These are phyloP conservation scores for Solanum sejunctum DNA, from an alignment of 257 asterid genomes.

Conservation along the genomic window DNA sequence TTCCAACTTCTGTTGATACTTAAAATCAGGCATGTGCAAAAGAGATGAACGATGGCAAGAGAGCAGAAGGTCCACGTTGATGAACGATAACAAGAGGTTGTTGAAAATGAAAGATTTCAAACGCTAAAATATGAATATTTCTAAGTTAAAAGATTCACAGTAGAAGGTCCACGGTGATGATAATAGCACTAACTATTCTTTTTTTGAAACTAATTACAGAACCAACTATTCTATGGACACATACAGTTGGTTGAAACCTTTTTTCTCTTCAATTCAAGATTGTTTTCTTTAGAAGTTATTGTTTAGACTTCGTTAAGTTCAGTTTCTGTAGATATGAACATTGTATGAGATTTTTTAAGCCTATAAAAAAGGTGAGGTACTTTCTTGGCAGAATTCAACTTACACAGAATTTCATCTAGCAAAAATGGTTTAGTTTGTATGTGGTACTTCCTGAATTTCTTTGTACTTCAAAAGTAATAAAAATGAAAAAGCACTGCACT, in stretches of 20 bases:
- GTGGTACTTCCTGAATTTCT: neutral
- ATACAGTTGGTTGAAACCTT: neutral
- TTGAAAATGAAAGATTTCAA: neutral
- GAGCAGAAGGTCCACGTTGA: neutral
- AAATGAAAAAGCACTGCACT: neutral
- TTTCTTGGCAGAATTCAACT: neutral
- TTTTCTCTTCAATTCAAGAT: neutral
- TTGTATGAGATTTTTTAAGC: neutral
- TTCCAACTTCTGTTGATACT: neutral
- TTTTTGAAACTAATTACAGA: neutral
- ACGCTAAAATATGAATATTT: neutral
- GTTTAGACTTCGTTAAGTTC: neutral
- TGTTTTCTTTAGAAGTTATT: neutral
- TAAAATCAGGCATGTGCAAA: neutral
- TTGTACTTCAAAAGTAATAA: neutral
- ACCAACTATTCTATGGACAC: neutral
- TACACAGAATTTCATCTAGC: neutral
- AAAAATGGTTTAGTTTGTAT: neutral
- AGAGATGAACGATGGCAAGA: neutral
- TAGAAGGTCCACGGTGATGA: neutral
- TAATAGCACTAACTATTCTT: neutral
- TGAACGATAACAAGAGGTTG: neutral
- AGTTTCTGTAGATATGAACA: neutral
- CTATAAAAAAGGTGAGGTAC: neutral
- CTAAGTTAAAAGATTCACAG: neutral